phyloP scores from a whole-genome alignment of 2,329 filamentous ascomycete species.

The Clonostachys rosea region DNA sequence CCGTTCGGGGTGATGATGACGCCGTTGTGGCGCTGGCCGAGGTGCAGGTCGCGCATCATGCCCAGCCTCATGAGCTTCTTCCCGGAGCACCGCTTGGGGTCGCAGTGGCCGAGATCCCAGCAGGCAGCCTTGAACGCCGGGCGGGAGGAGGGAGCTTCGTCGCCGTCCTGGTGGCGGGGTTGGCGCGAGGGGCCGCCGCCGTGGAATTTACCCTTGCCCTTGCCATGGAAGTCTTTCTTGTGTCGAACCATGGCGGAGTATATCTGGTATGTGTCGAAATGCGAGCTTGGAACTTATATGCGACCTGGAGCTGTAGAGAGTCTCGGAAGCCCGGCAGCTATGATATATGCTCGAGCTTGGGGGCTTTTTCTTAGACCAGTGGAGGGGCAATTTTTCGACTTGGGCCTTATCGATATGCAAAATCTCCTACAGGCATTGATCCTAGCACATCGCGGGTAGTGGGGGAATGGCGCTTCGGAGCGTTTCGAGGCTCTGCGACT shows the following conservation, averaged over 20 bases:
- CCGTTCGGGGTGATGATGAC: conserved; percentile 95
- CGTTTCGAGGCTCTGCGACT: no score
- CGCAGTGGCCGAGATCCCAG: conserved; percentile 97
- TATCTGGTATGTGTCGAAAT: no score
- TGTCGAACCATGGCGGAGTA: conserved; percentile 75
- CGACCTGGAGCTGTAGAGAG: no score
- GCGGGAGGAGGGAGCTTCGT: conserved; percentile 21
- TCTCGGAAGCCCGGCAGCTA: no score
- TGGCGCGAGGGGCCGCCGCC: conserved; percentile 52
- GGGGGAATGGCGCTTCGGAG: no score
- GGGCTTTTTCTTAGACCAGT: no score
- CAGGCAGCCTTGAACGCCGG: conserved; percentile 85
- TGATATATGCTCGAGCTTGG: no score
- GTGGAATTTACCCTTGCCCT: conserved; percentile 67
- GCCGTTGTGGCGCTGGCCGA: conserved; percentile 88
- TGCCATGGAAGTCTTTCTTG: conserved; percentile 78
- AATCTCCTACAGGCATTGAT: no score
- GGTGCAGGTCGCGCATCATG: conserved; percentile 85
- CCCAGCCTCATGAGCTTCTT: conserved; percentile 91
- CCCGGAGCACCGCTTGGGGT: conserved; percentile 92
- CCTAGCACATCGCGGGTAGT: no score
- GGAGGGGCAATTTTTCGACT: no score
- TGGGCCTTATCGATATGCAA: no score
- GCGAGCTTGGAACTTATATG: no score
- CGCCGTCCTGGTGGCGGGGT: conserved; percentile 36